Percentiles rank a stretch among this genome's conserved stretches.
Evolutionary conservation across 1,139 yeast genomes (phyloP).

Genomic region (Candida sp.): DNA sequence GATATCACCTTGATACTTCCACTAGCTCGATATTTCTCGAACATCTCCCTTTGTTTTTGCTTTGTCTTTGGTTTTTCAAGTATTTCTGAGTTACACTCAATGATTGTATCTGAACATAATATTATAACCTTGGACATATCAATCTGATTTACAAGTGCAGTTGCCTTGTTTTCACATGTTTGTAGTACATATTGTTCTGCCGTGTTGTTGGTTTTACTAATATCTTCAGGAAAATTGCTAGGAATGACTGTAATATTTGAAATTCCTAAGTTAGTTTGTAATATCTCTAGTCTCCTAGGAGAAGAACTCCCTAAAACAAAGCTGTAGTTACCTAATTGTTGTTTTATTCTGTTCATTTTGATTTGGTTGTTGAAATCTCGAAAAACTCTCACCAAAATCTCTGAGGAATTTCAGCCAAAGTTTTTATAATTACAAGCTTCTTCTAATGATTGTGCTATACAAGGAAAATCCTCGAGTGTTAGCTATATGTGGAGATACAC

Average conservation of each 20-base stretch:
- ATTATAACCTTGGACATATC: conserved; percentile 25
- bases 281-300: conserved; percentile 71
- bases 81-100: conserved; percentile 57
- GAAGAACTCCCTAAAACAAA: conserved; percentile 81
- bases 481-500: conserved; percentile 49
- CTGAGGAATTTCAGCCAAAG: background rate
- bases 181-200: conserved; percentile 63
- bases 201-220: conserved; percentile 49
- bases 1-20: conserved; percentile 55
- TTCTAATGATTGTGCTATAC: conserved; percentile 48
- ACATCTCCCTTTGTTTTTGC: conserved; percentile 42
- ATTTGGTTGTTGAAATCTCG: background rate
- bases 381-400: background rate
- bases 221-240: conserved; percentile 71
- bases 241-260: conserved; percentile 42
- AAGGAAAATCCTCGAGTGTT: conserved; percentile 51
- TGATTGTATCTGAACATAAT: conserved; percentile 83
- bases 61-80: conserved; percentile 73
- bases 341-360: too few species aligned
- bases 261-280: conserved; percentile 60
- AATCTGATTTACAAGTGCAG: conserved; percentile 44
- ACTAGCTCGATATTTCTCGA: conserved; percentile 40
- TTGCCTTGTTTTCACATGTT: conserved; percentile 63
- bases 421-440: too few species aligned
- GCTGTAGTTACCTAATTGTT: conserved; percentile 19